phyloP scores from a whole-genome alignment of 139 green algal genomes.

The Chlamydomonas sp. region DNA sequence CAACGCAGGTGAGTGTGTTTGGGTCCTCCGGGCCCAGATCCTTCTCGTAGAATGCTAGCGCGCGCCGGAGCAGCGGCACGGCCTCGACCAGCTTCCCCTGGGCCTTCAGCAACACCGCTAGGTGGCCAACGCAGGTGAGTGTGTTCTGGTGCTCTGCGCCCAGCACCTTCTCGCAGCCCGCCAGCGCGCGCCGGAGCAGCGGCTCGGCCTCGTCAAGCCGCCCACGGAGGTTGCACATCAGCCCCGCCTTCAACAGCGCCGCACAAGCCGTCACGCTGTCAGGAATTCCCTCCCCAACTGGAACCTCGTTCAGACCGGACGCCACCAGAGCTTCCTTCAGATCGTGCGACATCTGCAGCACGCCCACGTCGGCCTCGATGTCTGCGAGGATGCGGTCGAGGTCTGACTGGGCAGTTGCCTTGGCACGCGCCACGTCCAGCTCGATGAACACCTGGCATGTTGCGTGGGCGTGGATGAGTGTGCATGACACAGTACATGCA shows the following conservation, averaged over 20 bases:
- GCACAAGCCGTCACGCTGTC: neutral
- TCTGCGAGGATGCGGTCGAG: neutral
- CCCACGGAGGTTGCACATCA: neutral
- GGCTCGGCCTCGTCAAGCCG: neutral
- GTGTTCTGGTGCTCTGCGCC: constrained; percentile 14
- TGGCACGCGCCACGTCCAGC: neutral
- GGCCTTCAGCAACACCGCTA: neutral
- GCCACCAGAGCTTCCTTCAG: neutral
- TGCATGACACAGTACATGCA: neutral
- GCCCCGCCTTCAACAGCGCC: neutral
- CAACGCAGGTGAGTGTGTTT: too few relatives aligned
- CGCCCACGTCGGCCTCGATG: neutral
- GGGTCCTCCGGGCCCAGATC: too few relatives aligned
- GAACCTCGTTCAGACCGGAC: neutral
- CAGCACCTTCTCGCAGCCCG: neutral
- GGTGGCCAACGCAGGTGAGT: neutral
- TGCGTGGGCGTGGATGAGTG: neutral
- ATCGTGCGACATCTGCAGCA: neutral
- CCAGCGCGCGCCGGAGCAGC: constrained; percentile 4
- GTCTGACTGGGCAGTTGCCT: neutral
- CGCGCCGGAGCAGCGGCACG: neutral
- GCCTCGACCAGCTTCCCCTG: neutral
- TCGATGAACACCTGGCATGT: neutral
- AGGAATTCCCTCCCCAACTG: neutral
- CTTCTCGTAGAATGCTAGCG: too few relatives aligned